These are phyloP conservation scores for Ceratocystis huliohia DNA, from an alignment of 2,329 filamentous ascomycete genomes.

Conservation along the genomic window DNA sequence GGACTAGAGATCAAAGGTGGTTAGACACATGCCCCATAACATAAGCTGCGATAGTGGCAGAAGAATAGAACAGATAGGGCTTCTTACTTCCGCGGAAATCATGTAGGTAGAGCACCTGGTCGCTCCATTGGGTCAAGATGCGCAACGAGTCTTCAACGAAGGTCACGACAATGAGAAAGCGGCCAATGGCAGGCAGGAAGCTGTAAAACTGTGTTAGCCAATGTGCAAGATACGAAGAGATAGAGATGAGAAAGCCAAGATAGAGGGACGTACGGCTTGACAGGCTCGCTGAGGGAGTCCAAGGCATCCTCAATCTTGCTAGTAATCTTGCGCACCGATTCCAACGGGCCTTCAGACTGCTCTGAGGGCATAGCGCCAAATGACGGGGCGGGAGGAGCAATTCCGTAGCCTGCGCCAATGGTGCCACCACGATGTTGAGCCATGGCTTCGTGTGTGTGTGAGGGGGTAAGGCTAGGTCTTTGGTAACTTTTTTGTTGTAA, in stretches of 20 bases:
- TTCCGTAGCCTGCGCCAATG: conserved; percentile 58
- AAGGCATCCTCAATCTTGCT: conserved; percentile 96
- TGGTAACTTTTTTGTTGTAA: background rate
- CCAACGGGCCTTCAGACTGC: conserved; percentile 59
- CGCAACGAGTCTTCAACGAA: conserved; percentile 93
- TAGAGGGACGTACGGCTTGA: conserved; percentile 69
- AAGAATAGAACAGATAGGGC: background rate
- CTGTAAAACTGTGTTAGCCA: conserved; percentile 33
- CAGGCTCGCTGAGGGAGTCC: conserved; percentile 73
- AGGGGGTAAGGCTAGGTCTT: background rate
- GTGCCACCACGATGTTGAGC: conserved; percentile 42
- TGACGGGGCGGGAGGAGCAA: conserved; percentile 55
- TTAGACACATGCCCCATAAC: background rate
- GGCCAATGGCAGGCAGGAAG: conserved; percentile 86
- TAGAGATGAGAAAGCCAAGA: background rate
- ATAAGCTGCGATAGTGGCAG: too few relatives aligned
- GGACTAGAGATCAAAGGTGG: conserved; percentile 45
- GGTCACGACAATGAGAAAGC: conserved; percentile 94
- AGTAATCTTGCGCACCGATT: conserved; percentile 83
- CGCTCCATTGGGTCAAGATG: conserved; percentile 94
- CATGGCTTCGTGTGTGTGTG: conserved; percentile 24
- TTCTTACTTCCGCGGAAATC: conserved; percentile 84
- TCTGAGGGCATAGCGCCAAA: conserved; percentile 48
- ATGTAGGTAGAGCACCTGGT: conserved; percentile 84
- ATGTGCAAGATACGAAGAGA: background rate